Evolutionary conservation across 345 rosid genomes (phyloP), one percentile per base, ranked within the genome.

Genomic region (Boechera retrofracta): DNA sequence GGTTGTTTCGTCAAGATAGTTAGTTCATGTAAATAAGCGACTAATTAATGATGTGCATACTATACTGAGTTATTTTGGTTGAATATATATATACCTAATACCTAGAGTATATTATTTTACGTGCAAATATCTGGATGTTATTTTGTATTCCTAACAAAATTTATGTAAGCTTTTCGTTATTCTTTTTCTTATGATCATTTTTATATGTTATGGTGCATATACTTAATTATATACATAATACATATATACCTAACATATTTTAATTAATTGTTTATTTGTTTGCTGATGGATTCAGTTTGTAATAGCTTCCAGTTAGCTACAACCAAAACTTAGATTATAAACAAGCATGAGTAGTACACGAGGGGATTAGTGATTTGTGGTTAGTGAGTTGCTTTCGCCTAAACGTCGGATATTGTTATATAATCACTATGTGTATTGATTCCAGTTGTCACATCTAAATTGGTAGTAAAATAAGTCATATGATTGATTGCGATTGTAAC

Each of bases 321-420:
- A 57, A 48, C 66, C 47, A 71, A 64, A 64, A 36, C 61, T 59
- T 65, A 15, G 26, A 58, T 71, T 77, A 65, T 77, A 71, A 65
- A 65, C 53, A 71, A 56, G 57, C 35, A 45, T 57, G 54, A 77
- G 35, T 28, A 21, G 29, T 28, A 62, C 42, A 54, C 13, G 6
- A 54, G 31, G 16, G 31, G 54, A 29, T 71, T 48, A 56, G 7
- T 28, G 58, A 48, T 53, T 39, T 71, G 71, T 47, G 3, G 68
- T 72, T 72, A 51, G 64, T 31, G 45, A 31, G 69, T 78, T 72
- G 73, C 63, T 78, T 72, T 72, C 77, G 53, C 53, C 63, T 72
- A 72, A 29, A 28, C 7, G 56, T 59, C 67, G 26, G 68, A 38
- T 62, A 66, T 41, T 65, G 47, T 38, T 66, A 38, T 62, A 24